Conservation (phyloP, 371 early-diverging fungal genomes). For the Mucor circinelloides region DNA sequence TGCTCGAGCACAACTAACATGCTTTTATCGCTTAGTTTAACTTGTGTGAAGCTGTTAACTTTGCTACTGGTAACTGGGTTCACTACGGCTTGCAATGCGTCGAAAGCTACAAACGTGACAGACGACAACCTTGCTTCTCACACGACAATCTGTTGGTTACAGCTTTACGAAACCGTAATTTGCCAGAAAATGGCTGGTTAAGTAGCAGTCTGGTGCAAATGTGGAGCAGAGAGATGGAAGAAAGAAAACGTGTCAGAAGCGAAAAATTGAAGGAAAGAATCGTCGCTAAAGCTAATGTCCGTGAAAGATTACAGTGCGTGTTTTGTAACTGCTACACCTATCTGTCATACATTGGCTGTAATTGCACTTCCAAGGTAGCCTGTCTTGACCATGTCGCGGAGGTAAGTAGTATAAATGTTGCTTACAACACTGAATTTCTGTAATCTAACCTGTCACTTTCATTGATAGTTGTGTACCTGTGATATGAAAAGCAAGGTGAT, state of each 20-base stretch:
- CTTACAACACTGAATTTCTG: background rate
- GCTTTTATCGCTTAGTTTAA: no score
- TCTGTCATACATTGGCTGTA: constrained; percentile 68
- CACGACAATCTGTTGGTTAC: constrained; percentile 88
- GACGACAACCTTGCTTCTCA: constrained; percentile 88
- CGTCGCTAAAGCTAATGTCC: constrained; percentile 30
- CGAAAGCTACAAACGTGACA: constrained; percentile 76
- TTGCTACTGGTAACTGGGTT: constrained; percentile 92
- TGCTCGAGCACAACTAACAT: no score
- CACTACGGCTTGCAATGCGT: constrained; percentile 81
- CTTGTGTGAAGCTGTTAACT: constrained; percentile 96
- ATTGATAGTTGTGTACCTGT: constrained; percentile 62
- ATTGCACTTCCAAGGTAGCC: constrained; percentile 63
- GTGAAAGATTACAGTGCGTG: constrained; percentile 70
- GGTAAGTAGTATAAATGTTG: constrained; percentile 32
- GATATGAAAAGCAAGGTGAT: constrained; percentile 44
- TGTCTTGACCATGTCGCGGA: constrained; percentile 66
- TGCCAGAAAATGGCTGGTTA: constrained; percentile 52
- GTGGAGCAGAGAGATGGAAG: constrained; percentile 58
- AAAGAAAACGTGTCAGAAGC: constrained; percentile 51
- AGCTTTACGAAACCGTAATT: constrained; percentile 50
- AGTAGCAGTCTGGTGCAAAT: constrained; percentile 59
- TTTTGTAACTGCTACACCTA: constrained; percentile 76
- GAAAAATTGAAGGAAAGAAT: constrained; percentile 39
- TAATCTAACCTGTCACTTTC: background rate